Evolutionary conservation across 2,329 filamentous ascomycete genomes (phyloP).

Genomic region (Epichloe bromicola): DNA sequence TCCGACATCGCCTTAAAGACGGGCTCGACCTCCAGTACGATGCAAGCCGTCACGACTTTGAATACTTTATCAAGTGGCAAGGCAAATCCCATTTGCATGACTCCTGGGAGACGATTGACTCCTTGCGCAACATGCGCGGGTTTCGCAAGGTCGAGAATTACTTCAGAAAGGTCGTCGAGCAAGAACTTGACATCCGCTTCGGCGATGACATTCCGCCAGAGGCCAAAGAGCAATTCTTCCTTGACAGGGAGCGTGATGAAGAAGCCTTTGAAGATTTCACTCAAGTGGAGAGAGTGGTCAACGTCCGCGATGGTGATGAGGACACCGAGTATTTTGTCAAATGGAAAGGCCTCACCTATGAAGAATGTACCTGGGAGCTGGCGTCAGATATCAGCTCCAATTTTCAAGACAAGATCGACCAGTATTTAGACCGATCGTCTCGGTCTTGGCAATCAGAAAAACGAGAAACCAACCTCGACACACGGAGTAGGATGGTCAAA

Average conservation of each 20-base stretch:
- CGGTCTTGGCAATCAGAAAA: constrained; percentile 71
- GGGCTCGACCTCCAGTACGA: constrained; percentile 48
- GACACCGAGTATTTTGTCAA: constrained; percentile 87
- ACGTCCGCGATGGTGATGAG: constrained; percentile 64
- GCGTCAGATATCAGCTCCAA: constrained; percentile 61
- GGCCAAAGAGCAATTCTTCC: constrained; percentile 82
- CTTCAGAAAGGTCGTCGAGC: constrained; percentile 67
- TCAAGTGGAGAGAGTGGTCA: constrained; percentile 86
- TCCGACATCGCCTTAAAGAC: constrained; percentile 72
- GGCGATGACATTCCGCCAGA: constrained; percentile 69
- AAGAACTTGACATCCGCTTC: constrained; percentile 65
- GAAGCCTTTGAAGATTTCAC: constrained; percentile 84
- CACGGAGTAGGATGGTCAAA: constrained; percentile 59
- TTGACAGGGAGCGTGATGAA: constrained; percentile 85
- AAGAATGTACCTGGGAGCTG: constrained; percentile 87
- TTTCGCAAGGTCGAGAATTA: constrained; percentile 91
- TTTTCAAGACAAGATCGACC: constrained; percentile 82
- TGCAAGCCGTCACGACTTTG: constrained; percentile 59
- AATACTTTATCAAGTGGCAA: constrained; percentile 94
- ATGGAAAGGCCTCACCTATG: constrained; percentile 90
- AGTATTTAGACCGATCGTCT: constrained; percentile 72
- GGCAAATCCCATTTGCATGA: constrained; percentile 90
- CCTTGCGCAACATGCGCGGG: constrained; percentile 64
- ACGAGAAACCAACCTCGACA: constrained; percentile 61
- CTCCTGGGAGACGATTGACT: constrained; percentile 78